Base-by-base conservation (phyloP, 1,284 basidiomycete genomes). In the Ustilago sp. region DNA sequence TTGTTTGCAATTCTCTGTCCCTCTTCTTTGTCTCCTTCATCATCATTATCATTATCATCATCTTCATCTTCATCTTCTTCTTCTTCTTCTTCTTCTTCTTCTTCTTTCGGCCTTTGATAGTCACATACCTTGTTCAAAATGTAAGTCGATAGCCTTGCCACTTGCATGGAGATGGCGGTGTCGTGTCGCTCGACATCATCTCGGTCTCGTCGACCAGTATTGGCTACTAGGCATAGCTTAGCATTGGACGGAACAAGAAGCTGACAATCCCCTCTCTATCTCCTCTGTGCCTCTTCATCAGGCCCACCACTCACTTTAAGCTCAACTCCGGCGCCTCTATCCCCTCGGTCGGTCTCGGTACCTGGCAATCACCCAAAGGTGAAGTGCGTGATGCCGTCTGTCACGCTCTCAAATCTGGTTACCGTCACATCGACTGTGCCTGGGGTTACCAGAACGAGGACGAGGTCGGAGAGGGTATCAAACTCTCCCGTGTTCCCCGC, bases 391-490 rank as follows among this genome's bases (percentile, higher is more conserved):
- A 88, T 4, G 82, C 87, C 8, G 88, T 92, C 64, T 82, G 80
- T 19, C 79, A 76, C 47, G 82, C 82, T 19, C 73, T 83, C 73
- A 74, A 79, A 63, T 64, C 59, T 15, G 82, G 82, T 51, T 82
- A 83, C 70, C 70, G 80, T 35, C 80, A 81, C 75, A 83, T 83
- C 47, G 68, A 77, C 69, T 72, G 74, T 38, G 74, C 74, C 39
- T 76, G 73, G 73, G 73, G 73, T 41, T 81, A 86, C 69, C 81
- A 87, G 61, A 96, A 96, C 86, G 94, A 96, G 87, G 92, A 91
- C 83, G 92, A 94, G 86, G 93, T 94, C 31, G 94, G 93, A 17
- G 83, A 92, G 61, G 94, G 93, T 45, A 91, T 96, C 85, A 87
- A 88, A 45, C 89, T 89, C 51, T 92, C 91, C 59, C 93, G 88